A percentile compares a stretch with the other conserved stretches of the same genome.
These are phyloP conservation scores for Akebia trifoliata DNA, from an alignment of 164 flowering plant genomes.

Conservation along the genomic window DNA sequence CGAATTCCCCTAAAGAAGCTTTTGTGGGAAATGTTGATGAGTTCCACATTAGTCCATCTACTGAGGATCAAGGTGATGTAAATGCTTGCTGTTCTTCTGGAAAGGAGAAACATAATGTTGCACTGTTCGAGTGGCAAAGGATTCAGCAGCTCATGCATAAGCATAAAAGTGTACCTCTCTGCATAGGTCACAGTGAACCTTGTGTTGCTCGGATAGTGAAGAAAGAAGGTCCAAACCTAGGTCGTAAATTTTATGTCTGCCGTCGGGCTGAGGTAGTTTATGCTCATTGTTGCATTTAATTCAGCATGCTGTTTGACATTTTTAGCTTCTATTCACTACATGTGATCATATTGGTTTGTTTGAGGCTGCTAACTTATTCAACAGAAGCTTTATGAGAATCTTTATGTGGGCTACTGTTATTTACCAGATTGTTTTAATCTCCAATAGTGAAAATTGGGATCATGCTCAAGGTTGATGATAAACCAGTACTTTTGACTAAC, in stretches of 20 bases:
- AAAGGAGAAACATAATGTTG: conserved; percentile 41
- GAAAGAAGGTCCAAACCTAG: conserved; percentile 79
- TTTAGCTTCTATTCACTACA: background rate
- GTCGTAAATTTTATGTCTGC: conserved; percentile 87
- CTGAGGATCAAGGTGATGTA: conserved; percentile 25
- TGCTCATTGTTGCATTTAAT: background rate
- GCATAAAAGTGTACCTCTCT: conserved; percentile 83
- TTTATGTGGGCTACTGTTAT: too few relatives aligned
- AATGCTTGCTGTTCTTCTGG: conserved; percentile 18
- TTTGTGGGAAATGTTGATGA: conserved; percentile 14
- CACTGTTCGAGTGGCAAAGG: conserved; percentile 83
- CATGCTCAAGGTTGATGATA: too few relatives aligned
- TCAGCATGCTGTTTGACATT: background rate
- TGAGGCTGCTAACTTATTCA: background rate
- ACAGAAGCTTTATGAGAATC: background rate
- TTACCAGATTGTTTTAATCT: background rate
- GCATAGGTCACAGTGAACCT: conserved; percentile 86
- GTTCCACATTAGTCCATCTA: conserved; percentile 11
- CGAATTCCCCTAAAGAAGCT: conserved; percentile 14
- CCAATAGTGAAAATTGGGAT: background rate
- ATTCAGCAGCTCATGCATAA: conserved; percentile 81
- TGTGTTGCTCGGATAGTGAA: conserved; percentile 86
- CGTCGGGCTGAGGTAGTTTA: conserved; percentile 86
- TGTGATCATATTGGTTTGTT: background rate
- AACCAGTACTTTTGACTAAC: too few relatives aligned